Conservation (phyloP, 2,329 filamentous ascomycete genomes). For the Juglanconis sp. region DNA sequence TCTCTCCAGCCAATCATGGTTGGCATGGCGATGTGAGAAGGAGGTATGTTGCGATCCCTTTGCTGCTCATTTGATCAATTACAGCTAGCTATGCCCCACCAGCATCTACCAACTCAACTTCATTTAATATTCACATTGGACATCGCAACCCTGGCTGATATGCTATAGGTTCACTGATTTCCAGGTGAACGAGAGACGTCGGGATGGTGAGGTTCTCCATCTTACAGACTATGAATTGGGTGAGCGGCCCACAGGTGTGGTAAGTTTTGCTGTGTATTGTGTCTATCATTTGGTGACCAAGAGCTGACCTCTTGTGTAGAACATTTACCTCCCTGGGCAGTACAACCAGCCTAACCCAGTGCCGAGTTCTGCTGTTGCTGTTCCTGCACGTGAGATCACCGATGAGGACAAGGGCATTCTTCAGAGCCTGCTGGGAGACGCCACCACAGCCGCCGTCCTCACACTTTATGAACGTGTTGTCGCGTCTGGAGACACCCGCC, state of each 20-base stretch:
- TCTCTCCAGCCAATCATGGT: conserved; percentile 35
- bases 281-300: not conserved
- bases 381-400: conserved; percentile 21
- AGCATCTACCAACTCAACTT: no score
- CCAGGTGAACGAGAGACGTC: conserved; percentile 82
- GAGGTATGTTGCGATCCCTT: conserved; percentile 30
- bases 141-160: conserved; percentile 7
- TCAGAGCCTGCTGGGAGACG: conserved; percentile 35
- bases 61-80: not conserved
- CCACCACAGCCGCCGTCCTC: conserved; percentile 39
- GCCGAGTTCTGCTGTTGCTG: not conserved
- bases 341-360: conserved; percentile 23
- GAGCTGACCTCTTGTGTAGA: not conserved
- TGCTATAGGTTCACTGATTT: conserved; percentile 77
- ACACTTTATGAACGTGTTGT: conserved; percentile 36
- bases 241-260: conserved; percentile 3
- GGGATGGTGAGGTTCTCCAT: conserved; percentile 73
- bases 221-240: conserved; percentile 40
- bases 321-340: conserved; percentile 7
- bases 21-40: conserved; percentile 44
- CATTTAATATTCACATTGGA: no score
- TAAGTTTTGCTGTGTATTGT: conserved; percentile 9
- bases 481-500: conserved; percentile 25
- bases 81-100: no score
- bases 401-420: conserved; percentile 35